phyloP scores from a whole-genome alignment of 75 land plant species.

The Azolla pinnata region DNA sequence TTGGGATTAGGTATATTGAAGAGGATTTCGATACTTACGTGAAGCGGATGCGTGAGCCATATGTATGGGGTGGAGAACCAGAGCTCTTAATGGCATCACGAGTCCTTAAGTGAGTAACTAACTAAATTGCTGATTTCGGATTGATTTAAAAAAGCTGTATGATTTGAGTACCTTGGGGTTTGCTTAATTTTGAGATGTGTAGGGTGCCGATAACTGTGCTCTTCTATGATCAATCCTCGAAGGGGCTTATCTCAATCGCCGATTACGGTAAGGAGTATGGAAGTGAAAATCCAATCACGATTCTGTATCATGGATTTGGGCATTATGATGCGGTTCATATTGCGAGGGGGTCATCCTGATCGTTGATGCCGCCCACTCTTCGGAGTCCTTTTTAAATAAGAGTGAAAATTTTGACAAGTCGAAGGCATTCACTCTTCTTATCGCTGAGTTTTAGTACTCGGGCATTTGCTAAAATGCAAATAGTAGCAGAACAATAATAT shows the following conservation, averaged over 20 bases:
- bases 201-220: slow-evolving; percentile 97
- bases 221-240: slow-evolving; percentile 53
- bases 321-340: slow-evolving; percentile 89
- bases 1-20: slow-evolving; percentile 64
- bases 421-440: no score
- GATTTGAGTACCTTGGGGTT: not conserved
- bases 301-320: slow-evolving; percentile 96
- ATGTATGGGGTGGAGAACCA: slow-evolving; percentile 99
- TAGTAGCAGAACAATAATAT: no score
- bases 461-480: no score
- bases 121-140: not conserved
- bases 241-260: slow-evolving; percentile 72
- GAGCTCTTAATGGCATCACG: slow-evolving; percentile 94
- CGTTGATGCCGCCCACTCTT: no score
- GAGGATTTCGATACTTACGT: slow-evolving; percentile 89
- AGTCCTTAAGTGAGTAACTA: slow-evolving; percentile 68
- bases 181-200: slow-evolving; percentile 10
- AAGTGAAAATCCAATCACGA: slow-evolving; percentile 67
- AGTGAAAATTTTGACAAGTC: no score
- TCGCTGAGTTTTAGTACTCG: no score
- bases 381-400: no score
- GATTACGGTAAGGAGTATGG: slow-evolving; percentile 98
- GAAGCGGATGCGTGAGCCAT: slow-evolving; percentile 65
- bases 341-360: no score
- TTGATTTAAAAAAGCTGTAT: not conserved